Evolutionary conservation across 2,329 filamentous ascomycete species (phyloP).

Genomic region (Cyphellophora europaea): DNA sequence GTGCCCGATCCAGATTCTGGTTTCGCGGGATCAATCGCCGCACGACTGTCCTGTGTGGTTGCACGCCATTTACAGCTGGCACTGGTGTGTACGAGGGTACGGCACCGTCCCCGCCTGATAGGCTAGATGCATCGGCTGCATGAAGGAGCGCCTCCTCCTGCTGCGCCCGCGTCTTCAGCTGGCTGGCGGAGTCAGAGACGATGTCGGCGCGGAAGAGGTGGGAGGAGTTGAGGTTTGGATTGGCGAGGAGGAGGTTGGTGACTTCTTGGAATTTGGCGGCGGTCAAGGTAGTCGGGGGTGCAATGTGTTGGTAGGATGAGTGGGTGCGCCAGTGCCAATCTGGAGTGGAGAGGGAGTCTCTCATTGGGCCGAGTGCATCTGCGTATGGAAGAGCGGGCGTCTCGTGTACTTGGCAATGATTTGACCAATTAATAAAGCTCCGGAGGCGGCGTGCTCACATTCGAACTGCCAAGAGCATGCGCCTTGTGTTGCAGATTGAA

Average conservation of each 20-base stretch:
- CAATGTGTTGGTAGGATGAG: too few relatives aligned
- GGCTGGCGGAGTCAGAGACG: slow-evolving; percentile 42
- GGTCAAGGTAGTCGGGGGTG: too few relatives aligned
- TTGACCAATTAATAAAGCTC: too few relatives aligned
- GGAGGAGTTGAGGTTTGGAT: slow-evolving; percentile 50
- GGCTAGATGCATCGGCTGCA: neutral
- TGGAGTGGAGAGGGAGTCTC: too few relatives aligned
- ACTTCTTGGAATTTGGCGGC: slow-evolving; percentile 38
- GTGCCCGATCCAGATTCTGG: slow-evolving; percentile 59
- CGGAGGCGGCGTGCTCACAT: too few relatives aligned
- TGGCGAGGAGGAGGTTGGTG: slow-evolving; percentile 37
- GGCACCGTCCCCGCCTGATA: neutral
- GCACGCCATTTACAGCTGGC: slow-evolving; percentile 21
- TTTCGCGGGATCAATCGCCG: slow-evolving; percentile 76
- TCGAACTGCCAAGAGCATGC: too few relatives aligned
- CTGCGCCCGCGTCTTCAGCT: slow-evolving; percentile 23
- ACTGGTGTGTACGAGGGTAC: slow-evolving; percentile 10
- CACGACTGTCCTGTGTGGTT: slow-evolving; percentile 55
- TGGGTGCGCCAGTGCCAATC: too few relatives aligned
- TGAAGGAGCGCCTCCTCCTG: slow-evolving; percentile 19
- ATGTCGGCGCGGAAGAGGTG: slow-evolving; percentile 54
- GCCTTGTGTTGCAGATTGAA: too few relatives aligned
- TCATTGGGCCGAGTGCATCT: too few relatives aligned
- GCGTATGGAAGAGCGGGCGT: too few relatives aligned
- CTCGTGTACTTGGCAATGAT: too few relatives aligned